These are phyloP conservation scores for Lecanicillium sp. DNA, from an alignment of 2,329 filamentous ascomycete species.

Conservation along the genomic window DNA sequence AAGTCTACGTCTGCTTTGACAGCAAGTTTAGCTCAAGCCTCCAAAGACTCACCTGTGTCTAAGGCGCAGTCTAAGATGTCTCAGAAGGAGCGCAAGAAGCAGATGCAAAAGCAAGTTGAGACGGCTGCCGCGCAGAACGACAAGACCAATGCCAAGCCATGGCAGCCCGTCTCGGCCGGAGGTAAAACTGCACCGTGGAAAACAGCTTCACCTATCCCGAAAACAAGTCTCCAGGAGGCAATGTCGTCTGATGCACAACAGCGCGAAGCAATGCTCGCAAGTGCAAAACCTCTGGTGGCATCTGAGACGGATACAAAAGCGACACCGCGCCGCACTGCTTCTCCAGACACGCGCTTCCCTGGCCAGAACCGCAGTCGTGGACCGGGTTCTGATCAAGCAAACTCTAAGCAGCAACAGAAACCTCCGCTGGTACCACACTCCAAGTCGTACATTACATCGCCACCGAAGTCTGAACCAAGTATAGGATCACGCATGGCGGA, in stretches of 20 bases:
- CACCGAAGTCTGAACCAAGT: conserved; percentile 53
- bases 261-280: conserved; percentile 19
- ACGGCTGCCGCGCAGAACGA: conserved; percentile 28
- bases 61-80: conserved; percentile 57
- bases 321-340: conserved; percentile 41
- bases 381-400: conserved; percentile 17
- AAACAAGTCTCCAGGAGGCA: conserved; percentile 41
- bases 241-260: conserved; percentile 24
- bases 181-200: conserved; percentile 58
- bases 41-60: conserved; percentile 25
- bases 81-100: conserved; percentile 85
- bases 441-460: conserved; percentile 48
- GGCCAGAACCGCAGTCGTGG: conserved; percentile 40
- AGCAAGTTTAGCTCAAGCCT: conserved; percentile 42
- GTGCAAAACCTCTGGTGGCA: conserved; percentile 33
- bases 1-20: conserved; percentile 46
- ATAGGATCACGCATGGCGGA: conserved; percentile 72
- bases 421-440: conserved; percentile 49
- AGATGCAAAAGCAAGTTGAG: conserved; percentile 58
- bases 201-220: conserved; percentile 37
- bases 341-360: conserved; percentile 54
- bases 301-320: conserved; percentile 31
- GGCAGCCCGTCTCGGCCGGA: conserved; percentile 33
- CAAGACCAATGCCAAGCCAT: conserved; percentile 27
- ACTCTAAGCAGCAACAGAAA: conserved; percentile 20